These are phyloP conservation scores for Schwanniomyces polymorphus DNA, from an alignment of 805 yeast genomes.

Conservation along the genomic window DNA sequence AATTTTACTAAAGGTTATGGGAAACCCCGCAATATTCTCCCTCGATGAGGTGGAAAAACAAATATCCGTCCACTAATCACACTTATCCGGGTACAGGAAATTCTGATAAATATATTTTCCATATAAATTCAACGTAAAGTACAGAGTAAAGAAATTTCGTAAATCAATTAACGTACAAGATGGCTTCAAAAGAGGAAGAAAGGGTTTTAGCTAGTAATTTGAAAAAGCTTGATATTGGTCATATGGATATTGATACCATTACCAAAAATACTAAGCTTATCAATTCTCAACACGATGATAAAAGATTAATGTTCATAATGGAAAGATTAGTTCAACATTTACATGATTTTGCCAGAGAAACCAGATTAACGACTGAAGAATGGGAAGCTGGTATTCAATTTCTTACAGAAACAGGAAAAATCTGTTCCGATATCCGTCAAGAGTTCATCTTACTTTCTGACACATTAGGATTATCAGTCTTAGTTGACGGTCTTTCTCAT, in stretches of 20 bases:
- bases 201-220: background rate
- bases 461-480: conserved; percentile 17
- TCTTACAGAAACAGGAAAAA: conserved; percentile 17
- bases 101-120: background rate
- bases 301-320: conserved; percentile 8
- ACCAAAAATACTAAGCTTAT: conserved; percentile 18
- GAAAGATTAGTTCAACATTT: conserved; percentile 15
- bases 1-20: background rate
- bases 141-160: background rate
- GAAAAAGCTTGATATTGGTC: background rate
- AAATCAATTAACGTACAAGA: background rate
- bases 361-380: conserved; percentile 18
- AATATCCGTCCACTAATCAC: background rate
- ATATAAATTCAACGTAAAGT: background rate
- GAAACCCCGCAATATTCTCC: background rate
- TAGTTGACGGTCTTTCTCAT: conserved; percentile 18
- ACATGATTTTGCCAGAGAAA: conserved; percentile 20
- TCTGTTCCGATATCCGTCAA: conserved; percentile 18
- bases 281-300: conserved; percentile 12
- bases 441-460: conserved; percentile 19
- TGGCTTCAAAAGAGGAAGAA: background rate
- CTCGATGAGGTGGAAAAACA: background rate
- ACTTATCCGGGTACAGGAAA: background rate
- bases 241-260: conserved; percentile 17
- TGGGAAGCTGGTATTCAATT: conserved; percentile 18